Conservation (phyloP, 345 rosid species). For the Eucalyptus regnans region DNA sequence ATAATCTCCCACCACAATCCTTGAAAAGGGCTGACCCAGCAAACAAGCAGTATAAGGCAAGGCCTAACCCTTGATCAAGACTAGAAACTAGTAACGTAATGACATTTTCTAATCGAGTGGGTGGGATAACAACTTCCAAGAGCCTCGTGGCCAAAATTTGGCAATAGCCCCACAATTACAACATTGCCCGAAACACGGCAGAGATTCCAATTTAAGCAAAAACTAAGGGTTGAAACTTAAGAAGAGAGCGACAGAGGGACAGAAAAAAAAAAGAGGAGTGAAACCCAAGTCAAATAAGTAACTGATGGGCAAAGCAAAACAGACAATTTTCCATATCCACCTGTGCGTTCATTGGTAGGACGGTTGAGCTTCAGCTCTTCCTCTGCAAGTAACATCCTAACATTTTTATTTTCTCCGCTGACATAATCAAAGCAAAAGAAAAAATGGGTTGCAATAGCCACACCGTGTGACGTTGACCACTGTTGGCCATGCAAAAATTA, state of each 20-base stretch:
- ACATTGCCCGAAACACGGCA: background rate
- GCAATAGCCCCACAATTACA: conserved; percentile 5
- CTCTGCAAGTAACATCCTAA: background rate
- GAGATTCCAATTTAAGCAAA: background rate
- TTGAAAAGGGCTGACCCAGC: background rate
- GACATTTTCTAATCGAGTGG: background rate
- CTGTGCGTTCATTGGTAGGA: conserved; percentile 25
- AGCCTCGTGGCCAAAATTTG: conserved; percentile 7
- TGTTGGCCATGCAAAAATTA: background rate
- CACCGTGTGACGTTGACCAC: background rate
- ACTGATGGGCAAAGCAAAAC: background rate
- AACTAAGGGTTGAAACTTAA: conserved; percentile 8
- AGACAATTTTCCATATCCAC: background rate
- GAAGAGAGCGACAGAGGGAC: background rate
- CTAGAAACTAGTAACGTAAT: background rate
- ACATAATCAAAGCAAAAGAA: background rate
- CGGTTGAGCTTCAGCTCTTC: conserved; percentile 2
- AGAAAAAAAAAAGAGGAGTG: background rate
- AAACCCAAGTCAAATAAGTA: conserved; percentile 23
- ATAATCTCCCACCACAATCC: background rate
- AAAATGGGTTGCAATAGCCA: background rate
- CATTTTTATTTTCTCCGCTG: background rate
- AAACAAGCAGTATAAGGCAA: background rate
- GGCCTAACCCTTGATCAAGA: background rate
- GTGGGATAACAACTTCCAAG: background rate